A percentile compares a stretch with the other conserved stretches of the same genome.
Conservation (phyloP, 2,329 filamentous ascomycete species). For the Trichoderma brevicompactum region DNA sequence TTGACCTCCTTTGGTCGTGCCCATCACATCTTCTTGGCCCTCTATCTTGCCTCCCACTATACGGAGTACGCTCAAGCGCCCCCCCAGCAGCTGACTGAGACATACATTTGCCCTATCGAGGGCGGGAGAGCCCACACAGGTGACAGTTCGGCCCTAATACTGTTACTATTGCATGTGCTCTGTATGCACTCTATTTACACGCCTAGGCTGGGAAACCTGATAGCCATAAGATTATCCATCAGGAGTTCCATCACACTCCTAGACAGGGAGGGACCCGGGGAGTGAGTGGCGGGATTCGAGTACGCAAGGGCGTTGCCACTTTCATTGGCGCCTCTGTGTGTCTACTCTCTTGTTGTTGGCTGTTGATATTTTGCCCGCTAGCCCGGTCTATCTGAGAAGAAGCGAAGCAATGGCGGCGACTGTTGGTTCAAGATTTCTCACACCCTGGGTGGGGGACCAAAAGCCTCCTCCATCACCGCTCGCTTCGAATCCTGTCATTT, state of each 20-base stretch:
- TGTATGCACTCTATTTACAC: not conserved
- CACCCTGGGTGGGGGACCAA: conserved; percentile 27
- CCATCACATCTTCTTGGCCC: not conserved
- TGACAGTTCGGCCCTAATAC: not conserved
- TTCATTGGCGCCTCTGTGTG: conserved; percentile 1
- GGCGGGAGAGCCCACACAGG: conserved; percentile 8
- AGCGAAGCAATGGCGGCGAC: conserved; percentile 18
- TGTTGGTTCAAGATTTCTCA: conserved; percentile 24
- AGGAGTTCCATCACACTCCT: conserved; percentile 6
- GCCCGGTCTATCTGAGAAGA: not conserved
- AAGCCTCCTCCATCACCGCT: conserved; percentile 30
- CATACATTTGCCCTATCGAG: conserved; percentile 28
- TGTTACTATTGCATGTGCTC: not conserved
- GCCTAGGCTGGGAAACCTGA: not conserved
- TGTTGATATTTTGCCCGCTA: conserved; percentile 9
- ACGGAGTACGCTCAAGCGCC: not conserved
- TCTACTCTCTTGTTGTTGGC: conserved; percentile 9
- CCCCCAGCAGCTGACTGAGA: conserved; percentile 20
- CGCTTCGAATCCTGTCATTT: conserved; percentile 28
- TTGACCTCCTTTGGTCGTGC: not conserved
- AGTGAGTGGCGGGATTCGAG: conserved; percentile 9
- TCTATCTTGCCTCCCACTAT: not conserved
- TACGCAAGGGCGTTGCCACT: conserved; percentile 26
- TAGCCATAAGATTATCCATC: not conserved
- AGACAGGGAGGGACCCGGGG: conserved; percentile 1